Evolutionary conservation across 2,329 filamentous ascomycete species (phyloP).

Genomic region (Chaetoscypha palmicola): DNA sequence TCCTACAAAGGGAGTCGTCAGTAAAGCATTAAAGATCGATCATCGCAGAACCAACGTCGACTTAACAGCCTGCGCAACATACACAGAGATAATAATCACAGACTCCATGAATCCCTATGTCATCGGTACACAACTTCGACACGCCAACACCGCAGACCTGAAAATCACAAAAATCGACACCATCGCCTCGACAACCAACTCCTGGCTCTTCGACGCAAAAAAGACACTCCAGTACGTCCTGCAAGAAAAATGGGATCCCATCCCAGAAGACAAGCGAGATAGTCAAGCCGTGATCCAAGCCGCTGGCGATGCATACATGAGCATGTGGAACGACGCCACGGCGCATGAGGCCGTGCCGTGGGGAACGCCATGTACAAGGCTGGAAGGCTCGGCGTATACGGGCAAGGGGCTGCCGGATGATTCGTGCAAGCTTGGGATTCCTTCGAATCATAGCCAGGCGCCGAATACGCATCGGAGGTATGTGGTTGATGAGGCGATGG

Average conservation of each 20-base stretch:
- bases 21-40: constrained; percentile 13
- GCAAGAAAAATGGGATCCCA: constrained; percentile 9
- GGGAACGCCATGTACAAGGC: constrained; percentile 8
- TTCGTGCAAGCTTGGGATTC: constrained; percentile 14
- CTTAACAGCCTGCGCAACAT: constrained; percentile 9
- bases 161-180: constrained; percentile 8
- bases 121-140: constrained; percentile 12
- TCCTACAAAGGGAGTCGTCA: constrained; percentile 4
- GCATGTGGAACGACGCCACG: constrained; percentile 7
- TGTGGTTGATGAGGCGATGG: constrained; percentile 12
- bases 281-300: constrained; percentile 7
- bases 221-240: constrained; percentile 12
- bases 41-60: constrained; percentile 11
- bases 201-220: constrained; percentile 14
- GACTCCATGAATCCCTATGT: constrained; percentile 11
- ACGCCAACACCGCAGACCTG: not conserved
- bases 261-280: constrained; percentile 9
- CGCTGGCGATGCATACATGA: constrained; percentile 9
- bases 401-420: constrained; percentile 11
- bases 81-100: constrained; percentile 11
- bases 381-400: constrained; percentile 11
- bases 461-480: constrained; percentile 12
- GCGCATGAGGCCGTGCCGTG: constrained; percentile 5
- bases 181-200: constrained; percentile 10
- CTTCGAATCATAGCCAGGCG: constrained; percentile 11